Conservation (phyloP, 2,329 filamentous ascomycete species). For the Trichoderma atrobrunneum region DNA sequence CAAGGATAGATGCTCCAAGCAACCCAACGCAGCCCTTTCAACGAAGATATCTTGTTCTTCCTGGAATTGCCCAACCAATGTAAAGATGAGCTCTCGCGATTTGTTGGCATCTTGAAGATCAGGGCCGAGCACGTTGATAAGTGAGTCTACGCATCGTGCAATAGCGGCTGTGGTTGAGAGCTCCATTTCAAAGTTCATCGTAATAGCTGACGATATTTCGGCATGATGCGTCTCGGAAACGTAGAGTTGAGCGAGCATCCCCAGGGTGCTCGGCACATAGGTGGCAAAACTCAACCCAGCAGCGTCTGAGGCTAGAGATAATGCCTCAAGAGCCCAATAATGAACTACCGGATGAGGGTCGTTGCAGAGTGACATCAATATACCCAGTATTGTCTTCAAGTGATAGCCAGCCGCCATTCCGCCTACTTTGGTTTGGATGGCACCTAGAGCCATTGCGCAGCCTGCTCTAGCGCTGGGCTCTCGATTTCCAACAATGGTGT, state of each 20-base stretch:
- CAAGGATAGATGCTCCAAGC: constrained; percentile 84
- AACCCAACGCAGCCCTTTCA: constrained; percentile 73
- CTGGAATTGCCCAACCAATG: constrained; percentile 78
- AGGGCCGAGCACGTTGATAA: constrained; percentile 93
- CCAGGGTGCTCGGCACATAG: constrained; percentile 85
- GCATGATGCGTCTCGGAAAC: constrained; percentile 87
- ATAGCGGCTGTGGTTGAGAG: constrained; percentile 79
- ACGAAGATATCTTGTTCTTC: constrained; percentile 69
- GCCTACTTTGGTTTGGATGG: constrained; percentile 91
- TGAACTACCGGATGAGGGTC: constrained; percentile 94
- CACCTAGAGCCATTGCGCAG: constrained; percentile 88
- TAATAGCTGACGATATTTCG: constrained; percentile 73
- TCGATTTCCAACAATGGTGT: constrained; percentile 89
- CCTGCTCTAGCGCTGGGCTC: constrained; percentile 92
- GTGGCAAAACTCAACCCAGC: constrained; percentile 88
- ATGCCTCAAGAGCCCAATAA: constrained; percentile 89
- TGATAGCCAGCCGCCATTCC: constrained; percentile 97
- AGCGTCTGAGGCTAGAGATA: constrained; percentile 84
- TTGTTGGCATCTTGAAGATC: constrained; percentile 92
- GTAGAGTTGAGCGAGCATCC: constrained; percentile 92
- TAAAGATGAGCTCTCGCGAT: constrained; percentile 87
- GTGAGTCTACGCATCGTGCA: constrained; percentile 84
- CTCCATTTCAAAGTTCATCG: constrained; percentile 87
- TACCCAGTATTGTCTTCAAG: constrained; percentile 93
- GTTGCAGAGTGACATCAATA: constrained; percentile 95